phyloP scores from a whole-genome alignment of 176 grass and related monocot genomes.

The Metroxylon sagu region DNA sequence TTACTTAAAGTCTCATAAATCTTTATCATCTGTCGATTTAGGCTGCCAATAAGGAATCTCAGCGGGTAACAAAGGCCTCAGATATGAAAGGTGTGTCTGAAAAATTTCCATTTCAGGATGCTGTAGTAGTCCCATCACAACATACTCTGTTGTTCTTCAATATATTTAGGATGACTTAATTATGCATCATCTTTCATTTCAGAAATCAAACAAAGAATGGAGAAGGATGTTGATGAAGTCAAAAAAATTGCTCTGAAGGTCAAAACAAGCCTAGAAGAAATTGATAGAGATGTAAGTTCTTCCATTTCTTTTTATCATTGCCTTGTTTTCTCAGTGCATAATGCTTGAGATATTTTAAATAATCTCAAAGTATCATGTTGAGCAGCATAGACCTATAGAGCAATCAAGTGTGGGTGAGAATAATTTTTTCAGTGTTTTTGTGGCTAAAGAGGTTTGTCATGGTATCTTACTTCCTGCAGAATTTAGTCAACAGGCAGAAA shows the following conservation, averaged over 20 bases:
- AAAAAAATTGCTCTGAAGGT: slow-evolving; percentile 33
- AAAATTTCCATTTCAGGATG: too few species aligned
- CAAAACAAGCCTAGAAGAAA: slow-evolving; percentile 33
- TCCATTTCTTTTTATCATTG: not conserved
- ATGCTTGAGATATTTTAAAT: too few species aligned
- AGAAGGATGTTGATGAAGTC: slow-evolving; percentile 43
- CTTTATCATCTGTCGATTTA: slow-evolving; percentile 3
- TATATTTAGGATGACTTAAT: not conserved
- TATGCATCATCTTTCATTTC: not conserved
- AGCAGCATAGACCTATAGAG: too few species aligned
- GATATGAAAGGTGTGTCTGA: slow-evolving; percentile 32
- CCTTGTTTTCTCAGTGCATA: too few species aligned
- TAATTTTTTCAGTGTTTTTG: too few species aligned
- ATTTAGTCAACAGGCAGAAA: slow-evolving; percentile 33
- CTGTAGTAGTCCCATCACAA: too few species aligned
- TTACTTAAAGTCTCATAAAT: not conserved
- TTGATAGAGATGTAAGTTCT: slow-evolving; percentile 36
- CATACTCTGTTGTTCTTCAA: too few species aligned
- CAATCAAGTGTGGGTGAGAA: too few species aligned
- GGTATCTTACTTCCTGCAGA: slow-evolving; percentile 11
- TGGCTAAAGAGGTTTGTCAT: too few species aligned
- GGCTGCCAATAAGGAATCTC: slow-evolving; percentile 34
- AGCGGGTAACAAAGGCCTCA: slow-evolving; percentile 31
- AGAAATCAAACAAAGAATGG: slow-evolving; percentile 44
- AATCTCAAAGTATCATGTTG: too few species aligned